phyloP scores from a whole-genome alignment of 164 flowering plant genomes.

The Magnolia sinica region DNA sequence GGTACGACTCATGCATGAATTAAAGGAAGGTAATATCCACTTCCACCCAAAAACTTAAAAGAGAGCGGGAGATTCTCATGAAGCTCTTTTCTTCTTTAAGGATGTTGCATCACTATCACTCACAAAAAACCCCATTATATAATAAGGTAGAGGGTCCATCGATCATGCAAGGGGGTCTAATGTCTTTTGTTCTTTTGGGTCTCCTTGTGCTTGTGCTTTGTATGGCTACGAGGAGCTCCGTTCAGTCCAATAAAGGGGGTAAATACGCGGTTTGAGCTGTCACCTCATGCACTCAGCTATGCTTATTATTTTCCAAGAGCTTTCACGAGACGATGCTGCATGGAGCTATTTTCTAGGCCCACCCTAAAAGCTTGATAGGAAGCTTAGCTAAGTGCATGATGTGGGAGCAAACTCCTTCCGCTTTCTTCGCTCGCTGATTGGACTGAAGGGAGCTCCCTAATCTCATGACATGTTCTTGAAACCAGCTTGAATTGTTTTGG shows the following conservation, averaged over 20 bases:
- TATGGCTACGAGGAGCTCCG: neutral
- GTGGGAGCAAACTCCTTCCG: neutral
- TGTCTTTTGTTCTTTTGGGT: neutral
- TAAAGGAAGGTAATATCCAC: neutral
- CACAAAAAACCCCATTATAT: neutral
- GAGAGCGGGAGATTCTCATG: neutral
- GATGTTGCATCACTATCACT: neutral
- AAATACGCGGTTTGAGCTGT: neutral
- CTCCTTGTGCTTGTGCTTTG: neutral
- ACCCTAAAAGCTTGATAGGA: neutral
- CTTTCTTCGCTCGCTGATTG: neutral
- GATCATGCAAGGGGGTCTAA: neutral
- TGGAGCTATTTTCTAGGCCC: neutral
- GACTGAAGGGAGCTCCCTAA: constrained; percentile 9
- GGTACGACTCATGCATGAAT: no score
- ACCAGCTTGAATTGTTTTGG: no score
- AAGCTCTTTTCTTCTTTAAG: neutral
- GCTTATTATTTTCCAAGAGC: neutral
- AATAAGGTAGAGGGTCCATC: neutral
- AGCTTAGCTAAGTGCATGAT: neutral
- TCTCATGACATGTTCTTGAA: neutral
- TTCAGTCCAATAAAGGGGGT: constrained; percentile 1
- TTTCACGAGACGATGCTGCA: no score
- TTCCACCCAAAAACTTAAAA: neutral
- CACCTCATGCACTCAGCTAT: constrained; percentile 2